Base-by-base conservation (phyloP, 2,329 filamentous ascomycete species). In the Tolypocladium ophioglossoides region DNA sequence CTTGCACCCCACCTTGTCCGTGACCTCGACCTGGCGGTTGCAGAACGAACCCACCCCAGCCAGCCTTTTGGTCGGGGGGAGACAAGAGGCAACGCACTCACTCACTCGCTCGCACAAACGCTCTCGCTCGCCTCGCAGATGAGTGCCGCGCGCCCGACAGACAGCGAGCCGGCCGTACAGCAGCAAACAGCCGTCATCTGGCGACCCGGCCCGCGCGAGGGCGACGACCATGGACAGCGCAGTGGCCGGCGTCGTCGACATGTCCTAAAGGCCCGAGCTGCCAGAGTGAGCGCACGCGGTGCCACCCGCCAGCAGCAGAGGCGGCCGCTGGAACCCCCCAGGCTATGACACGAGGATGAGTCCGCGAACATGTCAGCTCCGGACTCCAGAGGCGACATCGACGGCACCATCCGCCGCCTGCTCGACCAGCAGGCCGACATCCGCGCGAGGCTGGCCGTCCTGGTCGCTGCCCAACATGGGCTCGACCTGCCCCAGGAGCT, bases 361-460 rank as follows among this genome's bases (percentile, higher is more conserved):
- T 18, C 34, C n/a, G 38, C 49, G 2, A 35, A 7, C 46, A 54
- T 54, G 52, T 51, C 52, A 40, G 22, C 48, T 50, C 52, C 52
- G 50, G 52, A 58, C 48, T 40, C 51, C 39, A 50, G 49, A 40
- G 55, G 54, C 41, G 59, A 65, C 59, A 57, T 68, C 58, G 65
- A 67, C 59, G 57, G 60, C 58, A 62, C 62, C 54, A 63, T 69
- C 56, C 63, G 63, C 60, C 66, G 65, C 53, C 69, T 79, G 57
- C 74, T 78, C 56, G 73, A 76, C 58, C 77, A 81, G 64, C 77
- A 78, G 62, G 74, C 74, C 62, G 75, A 78, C 57, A 77, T 79
- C 61, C 74, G 78, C 61, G 72, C 77, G 57, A 74, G 74, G 63
- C 70, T 80, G 52, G 72, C 74, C 54, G 70, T 70, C 56, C 66